Conservation (phyloP, 2,329 filamentous ascomycete species). For the Huntiella bhutanensis region DNA sequence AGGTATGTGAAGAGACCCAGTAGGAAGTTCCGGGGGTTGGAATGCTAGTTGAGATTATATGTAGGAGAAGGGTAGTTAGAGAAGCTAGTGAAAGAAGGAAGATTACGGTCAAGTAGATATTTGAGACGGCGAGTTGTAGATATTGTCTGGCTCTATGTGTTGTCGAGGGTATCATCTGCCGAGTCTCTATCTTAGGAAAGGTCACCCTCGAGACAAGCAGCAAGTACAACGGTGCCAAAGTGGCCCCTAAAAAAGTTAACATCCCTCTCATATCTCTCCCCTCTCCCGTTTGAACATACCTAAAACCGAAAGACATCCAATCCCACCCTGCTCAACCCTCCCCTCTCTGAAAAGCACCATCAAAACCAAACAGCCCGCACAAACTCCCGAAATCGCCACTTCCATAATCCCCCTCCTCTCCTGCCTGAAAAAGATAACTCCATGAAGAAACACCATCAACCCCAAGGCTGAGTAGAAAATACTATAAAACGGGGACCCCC, state of each 20-base stretch:
- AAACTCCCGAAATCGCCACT: slow-evolving; percentile 36
- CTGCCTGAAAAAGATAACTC: slow-evolving; percentile 74
- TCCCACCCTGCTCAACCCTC: slow-evolving; percentile 72
- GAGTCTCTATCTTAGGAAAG: slow-evolving; percentile 85
- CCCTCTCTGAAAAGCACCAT: slow-evolving; percentile 57
- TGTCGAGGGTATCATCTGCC: slow-evolving; percentile 82
- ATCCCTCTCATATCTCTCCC: too few relatives aligned
- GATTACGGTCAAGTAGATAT: slow-evolving; percentile 38
- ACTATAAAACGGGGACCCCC: slow-evolving; percentile 82
- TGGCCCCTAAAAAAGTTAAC: too few relatives aligned
- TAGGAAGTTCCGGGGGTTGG: slow-evolving; percentile 55
- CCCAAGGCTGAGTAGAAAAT: slow-evolving; percentile 71
- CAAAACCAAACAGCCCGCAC: slow-evolving; percentile 51
- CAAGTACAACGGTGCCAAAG: background rate
- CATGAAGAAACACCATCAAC: slow-evolving; percentile 53
- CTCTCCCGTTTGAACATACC: too few relatives aligned
- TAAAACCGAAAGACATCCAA: slow-evolving; percentile 67
- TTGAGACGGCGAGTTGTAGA: slow-evolving; percentile 59
- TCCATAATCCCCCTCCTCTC: slow-evolving; percentile 59
- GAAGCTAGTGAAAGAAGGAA: slow-evolving; percentile 49
- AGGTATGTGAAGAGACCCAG: slow-evolving; percentile 67
- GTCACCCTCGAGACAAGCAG: slow-evolving; percentile 39
- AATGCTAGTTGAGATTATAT: slow-evolving; percentile 60
- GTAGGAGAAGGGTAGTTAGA: slow-evolving; percentile 64
- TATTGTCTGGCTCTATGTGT: slow-evolving; percentile 70